Percentiles rank a stretch among this genome's conserved stretches.
phyloP scores from a whole-genome alignment of 2,329 filamentous ascomycete species.

The Diaporthe sp. region DNA sequence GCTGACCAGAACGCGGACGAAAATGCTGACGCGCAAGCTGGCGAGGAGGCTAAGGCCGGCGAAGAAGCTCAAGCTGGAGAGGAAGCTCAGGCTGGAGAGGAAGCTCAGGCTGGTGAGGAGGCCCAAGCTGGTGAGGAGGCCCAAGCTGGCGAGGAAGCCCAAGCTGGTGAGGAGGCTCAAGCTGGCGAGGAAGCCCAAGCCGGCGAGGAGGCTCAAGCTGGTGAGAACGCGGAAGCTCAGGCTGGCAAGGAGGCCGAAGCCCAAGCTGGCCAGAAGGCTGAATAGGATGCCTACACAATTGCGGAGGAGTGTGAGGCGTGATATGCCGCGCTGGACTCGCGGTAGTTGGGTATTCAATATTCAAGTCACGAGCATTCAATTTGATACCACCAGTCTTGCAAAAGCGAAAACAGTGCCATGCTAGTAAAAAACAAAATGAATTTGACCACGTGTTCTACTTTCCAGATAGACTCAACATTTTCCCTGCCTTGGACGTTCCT shows the following conservation, averaged over 20 bases:
- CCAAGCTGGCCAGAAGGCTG: neutral
- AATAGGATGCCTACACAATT: neutral
- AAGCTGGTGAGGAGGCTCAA: neutral
- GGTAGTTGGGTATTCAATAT: neutral
- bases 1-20: neutral
- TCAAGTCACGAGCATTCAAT: slow-evolving; percentile 7
- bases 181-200: neutral
- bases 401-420: neutral
- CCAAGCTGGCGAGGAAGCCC: neutral
- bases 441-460: neutral
- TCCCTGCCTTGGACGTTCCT: neutral
- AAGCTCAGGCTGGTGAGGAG: neutral
- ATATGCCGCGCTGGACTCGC: slow-evolving; percentile 28
- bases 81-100: neutral
- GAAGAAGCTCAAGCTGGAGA: neutral
- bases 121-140: neutral
- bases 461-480: neutral
- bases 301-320: neutral
- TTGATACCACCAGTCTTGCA: neutral
- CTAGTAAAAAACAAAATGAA: neutral
- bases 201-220: neutral
- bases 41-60: neutral
- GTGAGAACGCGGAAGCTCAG: neutral
- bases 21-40: neutral
- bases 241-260: neutral